Evolutionary conservation across 345 rosid species (phyloP), one percentile per base, ranked within the genome.

Genomic region (Hevea brasiliensis): DNA sequence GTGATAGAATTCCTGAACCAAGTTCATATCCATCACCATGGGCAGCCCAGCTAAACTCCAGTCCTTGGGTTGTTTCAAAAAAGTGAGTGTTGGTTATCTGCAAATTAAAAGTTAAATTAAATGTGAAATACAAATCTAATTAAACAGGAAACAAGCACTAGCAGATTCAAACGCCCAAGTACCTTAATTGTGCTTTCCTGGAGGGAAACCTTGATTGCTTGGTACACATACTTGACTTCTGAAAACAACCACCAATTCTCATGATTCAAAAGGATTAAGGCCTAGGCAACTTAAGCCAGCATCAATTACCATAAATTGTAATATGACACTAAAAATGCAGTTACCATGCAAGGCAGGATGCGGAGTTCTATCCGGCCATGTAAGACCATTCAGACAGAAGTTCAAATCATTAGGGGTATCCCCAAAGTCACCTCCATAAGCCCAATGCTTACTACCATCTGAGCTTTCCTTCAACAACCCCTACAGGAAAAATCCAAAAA

Each of bases 361-460:
- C 42, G 93, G 89, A 67, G 94, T 91, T 78, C 99, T 83, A 83
- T 95, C 96, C 14, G 99, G 99, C 99, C 99, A 95, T 51, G 60
- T 76, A 83, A 95, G 81, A 62, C 99, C 99, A 65, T 92, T 85
- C 82, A 95, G 79, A 82, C 99, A 92, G 81, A 95, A 95, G 85
- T 95, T 95, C 80, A 85, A 80, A 84, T 95, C 99, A 84, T 95
- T 95, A 64, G 98, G 98, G 57, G 78, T 76, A 76, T 95, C 99
- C 79, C 98, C 99, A 80, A 89, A 95, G 86, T 92, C 94, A 57
- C 99, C 99, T 77, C 99, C 99, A 89, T 95, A 95, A 14, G 98
- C 99, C 99, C 99, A 95, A 77, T 70, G 87, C 73, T 92, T 92
- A 61, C 51, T 71, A 61, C 98, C 97, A 81, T 84, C 88, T 64